Conservation (phyloP, 169 alveolate species). For the Babesia bovis region DNA sequence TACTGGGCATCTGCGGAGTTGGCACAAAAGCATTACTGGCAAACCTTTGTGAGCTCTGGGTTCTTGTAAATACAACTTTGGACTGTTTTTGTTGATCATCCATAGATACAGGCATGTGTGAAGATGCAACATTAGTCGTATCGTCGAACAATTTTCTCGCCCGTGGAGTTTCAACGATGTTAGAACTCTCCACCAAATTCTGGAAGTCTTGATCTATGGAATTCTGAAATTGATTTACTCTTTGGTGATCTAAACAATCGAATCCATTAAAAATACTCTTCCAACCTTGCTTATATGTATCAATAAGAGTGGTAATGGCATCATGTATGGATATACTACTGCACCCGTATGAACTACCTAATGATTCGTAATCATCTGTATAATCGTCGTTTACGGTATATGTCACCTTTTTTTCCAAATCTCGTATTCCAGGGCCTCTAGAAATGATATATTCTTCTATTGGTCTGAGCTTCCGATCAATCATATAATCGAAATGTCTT, state of each 20-base stretch:
- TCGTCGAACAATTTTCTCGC: conserved; percentile 10
- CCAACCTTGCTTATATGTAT: conserved; percentile 14
- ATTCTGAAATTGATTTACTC: not conserved
- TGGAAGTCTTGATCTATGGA: conserved; percentile 19
- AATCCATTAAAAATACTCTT: conserved; percentile 19
- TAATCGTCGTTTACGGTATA: not conserved
- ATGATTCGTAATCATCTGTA: not conserved
- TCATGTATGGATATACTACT: not conserved
- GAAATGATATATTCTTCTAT: conserved; percentile 10
- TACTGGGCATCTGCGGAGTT: not conserved
- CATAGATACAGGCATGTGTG: not conserved
- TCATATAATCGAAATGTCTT: conserved; percentile 25
- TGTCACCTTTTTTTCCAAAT: not conserved
- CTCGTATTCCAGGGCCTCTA: not conserved
- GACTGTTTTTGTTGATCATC: not conserved
- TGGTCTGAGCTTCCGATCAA: conserved; percentile 30
- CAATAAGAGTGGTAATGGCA: conserved; percentile 11
- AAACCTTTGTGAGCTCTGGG: not conserved
- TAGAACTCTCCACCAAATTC: not conserved
- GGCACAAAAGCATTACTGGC: not conserved
- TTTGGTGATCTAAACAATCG: conserved; percentile 9
- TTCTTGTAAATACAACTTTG: not conserved
- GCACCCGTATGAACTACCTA: not conserved
- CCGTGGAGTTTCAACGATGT: not conserved
- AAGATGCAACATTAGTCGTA: not conserved